Conservation (phyloP, 192 early-diverging fungal genomes). For the Spizellomyces punctatus region DNA sequence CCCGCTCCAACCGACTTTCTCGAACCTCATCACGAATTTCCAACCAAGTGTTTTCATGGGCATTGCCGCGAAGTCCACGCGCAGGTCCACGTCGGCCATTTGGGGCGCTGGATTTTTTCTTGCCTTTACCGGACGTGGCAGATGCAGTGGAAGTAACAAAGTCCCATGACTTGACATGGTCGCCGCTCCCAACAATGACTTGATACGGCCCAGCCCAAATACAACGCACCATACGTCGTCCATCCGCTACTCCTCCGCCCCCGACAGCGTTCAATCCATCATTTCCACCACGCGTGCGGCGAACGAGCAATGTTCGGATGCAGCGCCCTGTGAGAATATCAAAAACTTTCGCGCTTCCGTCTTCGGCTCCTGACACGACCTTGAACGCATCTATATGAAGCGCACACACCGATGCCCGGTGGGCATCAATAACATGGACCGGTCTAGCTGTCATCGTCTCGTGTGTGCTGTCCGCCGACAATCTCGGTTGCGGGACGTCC, state of each 20-base stretch:
- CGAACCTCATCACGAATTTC: slow-evolving; percentile 50
- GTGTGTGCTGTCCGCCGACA: neutral
- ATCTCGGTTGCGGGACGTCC: slow-evolving; percentile 26
- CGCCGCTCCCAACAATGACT: slow-evolving; percentile 51
- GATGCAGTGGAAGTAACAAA: slow-evolving; percentile 44
- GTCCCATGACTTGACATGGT: slow-evolving; percentile 57
- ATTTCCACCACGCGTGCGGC: slow-evolving; percentile 39
- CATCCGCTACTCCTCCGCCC: slow-evolving; percentile 37
- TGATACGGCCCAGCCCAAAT: slow-evolving; percentile 25
- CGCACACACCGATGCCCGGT: slow-evolving; percentile 6
- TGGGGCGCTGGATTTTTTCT: neutral
- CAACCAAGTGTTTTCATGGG: slow-evolving; percentile 13
- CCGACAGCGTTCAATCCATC: slow-evolving; percentile 26
- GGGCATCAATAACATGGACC: slow-evolving; percentile 14
- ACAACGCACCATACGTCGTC: slow-evolving; percentile 29
- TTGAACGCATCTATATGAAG: slow-evolving; percentile 33
- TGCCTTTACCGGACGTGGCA: slow-evolving; percentile 16
- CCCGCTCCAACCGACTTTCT: slow-evolving; percentile 31
- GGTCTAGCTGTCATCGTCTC: slow-evolving; percentile 6
- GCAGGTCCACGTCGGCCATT: neutral
- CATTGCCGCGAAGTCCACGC: neutral
- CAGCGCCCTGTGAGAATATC: slow-evolving; percentile 54
- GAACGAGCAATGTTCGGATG: slow-evolving; percentile 37
- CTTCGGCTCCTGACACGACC: slow-evolving; percentile 35
- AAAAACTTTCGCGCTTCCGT: slow-evolving; percentile 61